Percentiles rank a stretch among this genome's conserved stretches.
phyloP scores from a whole-genome alignment of 331 rosid species.

The Arachis monticola region DNA sequence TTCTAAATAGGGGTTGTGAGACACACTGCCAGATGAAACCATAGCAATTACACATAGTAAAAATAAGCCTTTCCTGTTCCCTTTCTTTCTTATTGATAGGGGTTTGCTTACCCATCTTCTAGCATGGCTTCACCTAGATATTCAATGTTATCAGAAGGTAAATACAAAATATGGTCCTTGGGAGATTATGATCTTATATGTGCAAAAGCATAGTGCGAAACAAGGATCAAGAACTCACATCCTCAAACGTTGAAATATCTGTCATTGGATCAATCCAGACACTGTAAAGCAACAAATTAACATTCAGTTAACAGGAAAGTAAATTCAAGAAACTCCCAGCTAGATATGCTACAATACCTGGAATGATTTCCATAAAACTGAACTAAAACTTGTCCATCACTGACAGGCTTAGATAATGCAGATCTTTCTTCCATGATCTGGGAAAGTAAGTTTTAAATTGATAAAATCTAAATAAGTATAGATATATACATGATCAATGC shows the following conservation, averaged over 20 bases:
- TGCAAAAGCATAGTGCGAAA: constrained; percentile 27
- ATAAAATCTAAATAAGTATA: constrained; percentile 27
- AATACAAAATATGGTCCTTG: constrained; percentile 27
- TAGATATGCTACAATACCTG: constrained; percentile 36
- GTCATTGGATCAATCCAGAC: constrained; percentile 56
- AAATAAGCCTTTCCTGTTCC: constrained; percentile 7
- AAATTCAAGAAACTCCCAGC: constrained; percentile 23
- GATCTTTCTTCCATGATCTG: constrained; percentile 55
- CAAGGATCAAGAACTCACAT: constrained; percentile 49
- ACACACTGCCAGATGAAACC: constrained; percentile 3
- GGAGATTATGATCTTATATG: constrained; percentile 21
- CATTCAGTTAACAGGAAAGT: constrained; percentile 24
- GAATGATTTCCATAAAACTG: constrained; percentile 53
- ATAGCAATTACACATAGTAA: constrained; percentile 11
- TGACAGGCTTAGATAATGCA: constrained; percentile 39
- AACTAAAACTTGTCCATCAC: constrained; percentile 55
- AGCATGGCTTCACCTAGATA: constrained; percentile 25
- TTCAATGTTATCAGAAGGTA: constrained; percentile 34
- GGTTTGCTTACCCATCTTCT: constrained; percentile 25
- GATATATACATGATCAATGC: not conserved
- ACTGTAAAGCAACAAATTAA: constrained; percentile 44
- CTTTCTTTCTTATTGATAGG: constrained; percentile 16
- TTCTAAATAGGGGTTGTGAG: not conserved
- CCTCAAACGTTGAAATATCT: constrained; percentile 54
- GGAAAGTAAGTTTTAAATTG: constrained; percentile 26